Evolutionary conservation across 768 basidiomycete genomes (phyloP).

Genomic region (Boletus sp.): DNA sequence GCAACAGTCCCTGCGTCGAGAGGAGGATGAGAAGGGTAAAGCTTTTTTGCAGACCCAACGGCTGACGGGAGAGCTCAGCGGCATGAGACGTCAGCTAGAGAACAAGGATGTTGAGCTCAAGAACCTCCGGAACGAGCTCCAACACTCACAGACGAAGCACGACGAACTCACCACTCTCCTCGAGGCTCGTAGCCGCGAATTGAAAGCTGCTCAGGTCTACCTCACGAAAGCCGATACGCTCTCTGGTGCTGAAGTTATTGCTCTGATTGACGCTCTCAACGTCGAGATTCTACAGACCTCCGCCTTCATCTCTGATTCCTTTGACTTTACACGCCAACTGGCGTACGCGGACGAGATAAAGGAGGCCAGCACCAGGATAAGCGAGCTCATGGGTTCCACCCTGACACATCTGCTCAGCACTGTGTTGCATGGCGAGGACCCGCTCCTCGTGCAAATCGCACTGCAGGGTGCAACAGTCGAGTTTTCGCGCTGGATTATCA

Average conservation of each 20-base stretch:
- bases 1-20: conserved; percentile 20
- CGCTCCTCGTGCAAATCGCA: conserved; percentile 40
- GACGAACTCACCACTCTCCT: conserved; percentile 31
- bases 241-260: conserved; percentile 44
- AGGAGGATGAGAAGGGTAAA: conserved; percentile 20
- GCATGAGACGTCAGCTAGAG: conserved; percentile 22
- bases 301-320: conserved; percentile 43
- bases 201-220: conserved; percentile 42
- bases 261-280: conserved; percentile 40
- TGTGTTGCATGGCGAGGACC: conserved; percentile 28
- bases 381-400: conserved; percentile 31
- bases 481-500: conserved; percentile 34
- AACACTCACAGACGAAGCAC: conserved; percentile 22
- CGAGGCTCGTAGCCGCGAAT: conserved; percentile 36
- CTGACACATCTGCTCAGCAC: conserved; percentile 25
- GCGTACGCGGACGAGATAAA: conserved; percentile 23
- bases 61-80: conserved; percentile 11
- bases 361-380: conserved; percentile 27
- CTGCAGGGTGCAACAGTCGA: conserved; percentile 33
- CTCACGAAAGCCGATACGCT: conserved; percentile 42
- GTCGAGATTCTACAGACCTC: conserved; percentile 46
- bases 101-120: conserved; percentile 23
- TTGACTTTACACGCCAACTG: conserved; percentile 27
- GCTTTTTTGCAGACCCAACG: conserved; percentile 12
- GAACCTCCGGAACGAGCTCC: conserved; percentile 27